Evolutionary conservation across 352 stramenopile species (phyloP), one percentile per base, ranked within the genome.

Genomic region (Stramenopiles sp.): DNA sequence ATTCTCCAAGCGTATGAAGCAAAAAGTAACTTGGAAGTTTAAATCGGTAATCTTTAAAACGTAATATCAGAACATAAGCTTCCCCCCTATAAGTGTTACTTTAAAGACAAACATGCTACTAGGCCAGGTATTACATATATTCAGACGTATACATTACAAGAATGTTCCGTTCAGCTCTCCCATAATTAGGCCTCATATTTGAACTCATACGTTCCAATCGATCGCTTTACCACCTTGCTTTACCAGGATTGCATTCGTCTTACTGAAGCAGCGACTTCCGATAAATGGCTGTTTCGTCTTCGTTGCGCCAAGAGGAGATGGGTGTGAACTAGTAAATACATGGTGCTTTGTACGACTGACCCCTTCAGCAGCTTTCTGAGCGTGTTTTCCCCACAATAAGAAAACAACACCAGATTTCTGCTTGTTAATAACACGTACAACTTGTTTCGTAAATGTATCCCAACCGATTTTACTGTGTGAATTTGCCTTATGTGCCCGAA

Each of bases 381-480:
- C 96, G 33, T 94, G 95, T 82, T 97, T 98, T 29, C 97, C 97
- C 97, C 97, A 99, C 4, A 99, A 87, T 82, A 99, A 83, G 85
- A 99, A 99, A 0, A 99, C 96, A 25, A 99, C 88, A 84, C 95
- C 87, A 25, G 84, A 85, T 32, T 89, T 83, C 80, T 93, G 82
- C 80, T 87, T 86, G 81, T 89, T 95, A 71, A 97, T 84, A 76
- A 87, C 85, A 76, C 90, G 86, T 71, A 98, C 93, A 81, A 99
- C 87, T 33, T 90, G 90, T 86, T 99, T 94, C 0, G 97, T 99
- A 81, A 99, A 96, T 32, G 90, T 88, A 84, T 99, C 95, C 96
- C 97, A 99, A 67, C 96, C 95, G 75, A 89, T 86, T 82, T 96
- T 96, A 84, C 95, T 91, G 87, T 99, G 95, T 22, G 92, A 97